phyloP scores from a whole-genome alignment of 2,329 filamentous ascomycete genomes.

The Thielaviopsis cerberus region DNA sequence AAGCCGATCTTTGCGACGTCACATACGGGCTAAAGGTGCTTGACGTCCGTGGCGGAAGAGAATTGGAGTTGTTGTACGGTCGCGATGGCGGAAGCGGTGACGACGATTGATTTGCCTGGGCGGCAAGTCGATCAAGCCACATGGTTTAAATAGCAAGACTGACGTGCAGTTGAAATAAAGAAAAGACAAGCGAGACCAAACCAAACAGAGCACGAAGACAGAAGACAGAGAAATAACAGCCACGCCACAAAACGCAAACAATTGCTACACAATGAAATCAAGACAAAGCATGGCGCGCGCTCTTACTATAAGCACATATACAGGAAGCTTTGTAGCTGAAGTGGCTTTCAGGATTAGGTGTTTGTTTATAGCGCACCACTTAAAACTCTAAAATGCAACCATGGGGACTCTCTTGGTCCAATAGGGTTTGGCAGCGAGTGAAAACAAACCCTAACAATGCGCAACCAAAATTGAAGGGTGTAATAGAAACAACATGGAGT shows the following conservation, averaged over 20 bases:
- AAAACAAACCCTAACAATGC: neutral
- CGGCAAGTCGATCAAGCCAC: slow-evolving; percentile 81
- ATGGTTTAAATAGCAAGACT: slow-evolving; percentile 30
- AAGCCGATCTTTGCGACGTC: slow-evolving; percentile 46
- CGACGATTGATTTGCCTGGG: slow-evolving; percentile 34
- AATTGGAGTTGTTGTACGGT: slow-evolving; percentile 17
- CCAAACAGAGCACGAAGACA: neutral
- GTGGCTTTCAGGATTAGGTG: neutral
- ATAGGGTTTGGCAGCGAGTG: neutral
- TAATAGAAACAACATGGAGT: neutral
- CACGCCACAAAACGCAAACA: neutral
- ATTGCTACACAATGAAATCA: neutral
- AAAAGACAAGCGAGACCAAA: neutral
- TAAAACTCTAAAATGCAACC: neutral
- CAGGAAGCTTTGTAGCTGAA: neutral
- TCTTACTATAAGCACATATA: neutral
- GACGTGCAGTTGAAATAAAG: neutral
- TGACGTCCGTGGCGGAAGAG: slow-evolving; percentile 46
- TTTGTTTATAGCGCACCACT: neutral
- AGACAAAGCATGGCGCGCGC: neutral
- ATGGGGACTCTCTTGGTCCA: neutral
- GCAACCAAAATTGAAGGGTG: too few species aligned
- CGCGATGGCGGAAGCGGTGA: slow-evolving; percentile 29
- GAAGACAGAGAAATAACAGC: neutral
- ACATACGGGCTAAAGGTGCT: slow-evolving; percentile 46